A percentile compares a stretch with the other conserved stretches of the same genome.
These are phyloP conservation scores for Didymella segeticola DNA, from an alignment of 2,329 filamentous ascomycete species.

Conservation along the genomic window DNA sequence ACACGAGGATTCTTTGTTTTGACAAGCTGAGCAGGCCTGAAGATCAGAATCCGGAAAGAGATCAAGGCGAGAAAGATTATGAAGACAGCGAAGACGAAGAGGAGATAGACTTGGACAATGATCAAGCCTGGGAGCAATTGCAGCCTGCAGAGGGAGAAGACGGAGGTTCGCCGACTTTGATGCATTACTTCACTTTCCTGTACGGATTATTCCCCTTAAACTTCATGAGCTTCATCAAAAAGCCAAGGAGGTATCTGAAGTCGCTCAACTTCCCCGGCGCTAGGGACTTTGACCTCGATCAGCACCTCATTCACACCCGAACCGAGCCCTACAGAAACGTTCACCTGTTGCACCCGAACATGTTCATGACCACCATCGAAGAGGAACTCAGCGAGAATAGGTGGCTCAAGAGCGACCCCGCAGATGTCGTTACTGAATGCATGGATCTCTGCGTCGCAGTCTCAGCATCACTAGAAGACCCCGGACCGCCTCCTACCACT, in stretches of 20 bases:
- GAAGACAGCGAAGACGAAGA: conserved; percentile 47
- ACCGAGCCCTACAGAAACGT: conserved; percentile 76
- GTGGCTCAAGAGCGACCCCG: conserved; percentile 80
- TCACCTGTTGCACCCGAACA: conserved; percentile 83
- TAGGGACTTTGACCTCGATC: conserved; percentile 79
- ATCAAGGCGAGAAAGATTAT: conserved; percentile 24
- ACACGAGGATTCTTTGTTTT: conserved; percentile 81
- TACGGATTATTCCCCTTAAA: conserved; percentile 86
- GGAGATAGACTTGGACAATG: conserved; percentile 30
- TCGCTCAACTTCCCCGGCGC: conserved; percentile 73
- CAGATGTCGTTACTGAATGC: conserved; percentile 81
- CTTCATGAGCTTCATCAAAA: conserved; percentile 85
- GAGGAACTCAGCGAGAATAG: conserved; percentile 80
- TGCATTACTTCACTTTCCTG: conserved; percentile 80
- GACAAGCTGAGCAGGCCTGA: conserved; percentile 58
- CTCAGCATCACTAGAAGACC: conserved; percentile 51
- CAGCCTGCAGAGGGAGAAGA: conserved; percentile 66
- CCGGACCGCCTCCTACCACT: conserved; percentile 55
- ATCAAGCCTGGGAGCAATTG: conserved; percentile 68
- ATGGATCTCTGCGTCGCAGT: conserved; percentile 68
- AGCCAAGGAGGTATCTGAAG: conserved; percentile 78
- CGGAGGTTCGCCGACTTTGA: conserved; percentile 64
- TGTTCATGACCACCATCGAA: conserved; percentile 79
- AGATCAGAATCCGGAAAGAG: conserved; percentile 6
- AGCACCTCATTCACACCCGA: conserved; percentile 75